Percentiles rank a stretch among this genome's conserved stretches.
Evolutionary conservation across 441 rosid genomes (phyloP).

Genomic region (Croton laevigatus): DNA sequence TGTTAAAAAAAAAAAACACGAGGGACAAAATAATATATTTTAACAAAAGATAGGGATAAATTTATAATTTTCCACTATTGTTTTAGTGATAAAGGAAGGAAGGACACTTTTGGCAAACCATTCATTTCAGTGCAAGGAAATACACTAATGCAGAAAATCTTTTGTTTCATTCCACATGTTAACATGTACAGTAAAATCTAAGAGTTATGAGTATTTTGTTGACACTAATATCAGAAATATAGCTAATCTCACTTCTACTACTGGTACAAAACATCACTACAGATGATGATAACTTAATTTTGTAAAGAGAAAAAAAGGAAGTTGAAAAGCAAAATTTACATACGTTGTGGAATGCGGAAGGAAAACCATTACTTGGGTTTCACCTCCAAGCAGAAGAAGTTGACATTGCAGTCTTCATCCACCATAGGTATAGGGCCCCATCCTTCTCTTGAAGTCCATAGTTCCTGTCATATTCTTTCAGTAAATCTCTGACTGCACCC

Average conservation of each 20-base stretch:
- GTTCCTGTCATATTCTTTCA: conserved; percentile 40
- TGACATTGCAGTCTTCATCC: conserved; percentile 54
- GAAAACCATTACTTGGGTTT: conserved; percentile 9
- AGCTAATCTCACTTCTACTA: conserved; percentile 16
- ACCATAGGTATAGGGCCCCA: conserved; percentile 52
- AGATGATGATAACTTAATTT: conserved; percentile 1
- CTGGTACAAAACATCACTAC: conserved; percentile 13
- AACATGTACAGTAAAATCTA: conserved; percentile 18
- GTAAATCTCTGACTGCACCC: conserved; percentile 26
- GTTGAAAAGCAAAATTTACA: conserved; percentile 27
- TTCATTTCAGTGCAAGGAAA: not conserved
- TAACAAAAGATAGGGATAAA: no score
- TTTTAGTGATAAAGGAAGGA: no score
- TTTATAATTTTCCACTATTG: no score
- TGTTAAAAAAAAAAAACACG: no score
- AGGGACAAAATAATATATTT: no score
- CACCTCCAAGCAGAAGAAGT: conserved; percentile 71
- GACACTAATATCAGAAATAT: not conserved
- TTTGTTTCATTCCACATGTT: conserved; percentile 8
- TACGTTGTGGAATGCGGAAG: conserved; percentile 6
- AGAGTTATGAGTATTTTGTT: not conserved
- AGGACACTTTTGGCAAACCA: no score
- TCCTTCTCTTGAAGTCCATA: conserved; percentile 43
- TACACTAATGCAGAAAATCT: not conserved
- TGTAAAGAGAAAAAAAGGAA: not conserved